Conservation (phyloP, 331 rosid genomes). For the Rosa hybrid region DNA sequence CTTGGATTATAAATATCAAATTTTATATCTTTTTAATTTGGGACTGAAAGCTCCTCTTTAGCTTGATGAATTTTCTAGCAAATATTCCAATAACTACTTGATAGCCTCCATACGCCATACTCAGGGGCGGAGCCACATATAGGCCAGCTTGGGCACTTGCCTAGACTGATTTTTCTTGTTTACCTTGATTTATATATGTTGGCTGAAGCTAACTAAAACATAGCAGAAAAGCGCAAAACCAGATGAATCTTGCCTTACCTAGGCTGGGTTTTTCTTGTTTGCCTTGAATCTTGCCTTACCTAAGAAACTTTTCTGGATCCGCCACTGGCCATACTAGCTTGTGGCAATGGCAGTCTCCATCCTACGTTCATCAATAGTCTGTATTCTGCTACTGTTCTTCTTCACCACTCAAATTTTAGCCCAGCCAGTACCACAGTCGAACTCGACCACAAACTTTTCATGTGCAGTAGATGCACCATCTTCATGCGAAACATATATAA, state of each 20-base stretch:
- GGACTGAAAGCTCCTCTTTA: slow-evolving; percentile 19
- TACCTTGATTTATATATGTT: no score
- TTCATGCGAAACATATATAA: slow-evolving; percentile 60
- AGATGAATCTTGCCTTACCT: no score
- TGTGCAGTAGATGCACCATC: slow-evolving; percentile 45
- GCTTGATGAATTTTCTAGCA: slow-evolving; percentile 2
- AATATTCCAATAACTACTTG: slow-evolving; percentile 19
- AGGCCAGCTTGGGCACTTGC: no score
- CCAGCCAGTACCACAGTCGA: slow-evolving; percentile 34
- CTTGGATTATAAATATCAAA: slow-evolving; percentile 7
- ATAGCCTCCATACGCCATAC: neutral
- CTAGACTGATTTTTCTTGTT: no score
- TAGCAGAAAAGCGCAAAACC: no score
- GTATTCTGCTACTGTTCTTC: slow-evolving; percentile 39
- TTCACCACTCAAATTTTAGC: slow-evolving; percentile 32
- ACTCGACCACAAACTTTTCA: slow-evolving; percentile 33
- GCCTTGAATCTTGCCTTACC: no score
- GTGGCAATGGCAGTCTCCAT: slow-evolving; percentile 39
- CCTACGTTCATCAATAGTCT: slow-evolving; percentile 23
- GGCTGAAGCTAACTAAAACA: no score
- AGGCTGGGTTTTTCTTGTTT: no score
- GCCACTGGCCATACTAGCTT: slow-evolving; percentile 7
- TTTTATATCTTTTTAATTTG: slow-evolving; percentile 25
- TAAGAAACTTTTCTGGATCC: no score
- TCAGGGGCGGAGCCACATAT: no score